Percentiles rank a stretch among this genome's conserved stretches.
Evolutionary conservation across 2,329 filamentous ascomycete species (phyloP).

Genomic region (Mycocentrospora acerina): DNA sequence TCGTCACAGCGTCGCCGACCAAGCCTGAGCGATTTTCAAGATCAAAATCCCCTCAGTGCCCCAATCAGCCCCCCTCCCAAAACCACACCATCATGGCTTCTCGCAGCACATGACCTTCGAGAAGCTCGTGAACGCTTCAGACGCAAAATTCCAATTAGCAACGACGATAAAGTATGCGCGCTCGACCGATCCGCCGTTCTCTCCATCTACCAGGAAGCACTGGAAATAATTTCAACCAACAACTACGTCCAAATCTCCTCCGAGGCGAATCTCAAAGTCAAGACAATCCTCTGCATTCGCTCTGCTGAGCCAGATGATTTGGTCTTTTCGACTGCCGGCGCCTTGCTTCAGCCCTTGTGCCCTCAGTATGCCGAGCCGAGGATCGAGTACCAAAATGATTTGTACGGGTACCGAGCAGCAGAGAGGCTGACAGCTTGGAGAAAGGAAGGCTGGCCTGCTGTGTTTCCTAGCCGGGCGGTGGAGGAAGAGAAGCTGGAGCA

Average conservation of each 20-base stretch:
- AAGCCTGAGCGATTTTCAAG: neutral
- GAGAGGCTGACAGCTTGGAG: conserved; percentile 18
- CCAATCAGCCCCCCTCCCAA: too few species aligned
- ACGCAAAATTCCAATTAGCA: neutral
- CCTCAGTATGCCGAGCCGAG: conserved; percentile 19
- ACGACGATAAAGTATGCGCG: conserved; percentile 1
- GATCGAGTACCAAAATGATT: conserved; percentile 5
- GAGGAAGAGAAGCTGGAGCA: conserved; percentile 2
- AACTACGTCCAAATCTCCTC: conserved; percentile 1
- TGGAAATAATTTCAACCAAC: conserved; percentile 1
- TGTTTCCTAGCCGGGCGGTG: conserved; percentile 9
- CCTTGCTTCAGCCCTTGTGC: conserved; percentile 11
- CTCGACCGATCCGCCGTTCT: conserved; percentile 10
- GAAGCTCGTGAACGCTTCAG: conserved; percentile 5
- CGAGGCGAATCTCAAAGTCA: conserved; percentile 11
- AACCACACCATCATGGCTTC: conserved; percentile 1
- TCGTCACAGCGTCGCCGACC: neutral
- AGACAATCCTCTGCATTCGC: conserved; percentile 7
- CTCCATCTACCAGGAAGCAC: conserved; percentile 9
- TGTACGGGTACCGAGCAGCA: conserved; percentile 2
- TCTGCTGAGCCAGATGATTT: conserved; percentile 5
- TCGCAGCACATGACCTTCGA: neutral
- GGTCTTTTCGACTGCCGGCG: conserved; percentile 4
- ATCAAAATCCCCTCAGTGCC: neutral
- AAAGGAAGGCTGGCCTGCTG: conserved; percentile 16